Evolutionary conservation across 106 monocot genomes (phyloP), one percentile per base, ranked within the genome.

Genomic region (Dendrobium catenatum): DNA sequence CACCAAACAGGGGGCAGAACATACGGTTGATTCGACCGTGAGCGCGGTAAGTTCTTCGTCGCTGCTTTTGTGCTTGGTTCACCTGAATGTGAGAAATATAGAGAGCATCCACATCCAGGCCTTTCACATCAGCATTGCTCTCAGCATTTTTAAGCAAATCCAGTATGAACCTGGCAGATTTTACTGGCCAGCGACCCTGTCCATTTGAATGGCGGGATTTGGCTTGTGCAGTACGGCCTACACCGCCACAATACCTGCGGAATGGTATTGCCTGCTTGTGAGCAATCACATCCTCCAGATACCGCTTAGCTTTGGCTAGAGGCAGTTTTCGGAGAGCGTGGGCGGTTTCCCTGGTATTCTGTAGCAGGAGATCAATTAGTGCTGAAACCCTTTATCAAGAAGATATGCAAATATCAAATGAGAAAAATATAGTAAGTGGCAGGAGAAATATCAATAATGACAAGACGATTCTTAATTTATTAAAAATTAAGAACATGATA

Each of bases 181-280:
- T 92, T 15, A 59, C 79, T 15, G 89, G 92, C 92, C 89, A 90
- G 29, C 89, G 92, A 6, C 93, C 95, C 81, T 96, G 96, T 1
- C 96, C 96, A 82, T 93, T 96, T n/a, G 95, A 85, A 16, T 93
- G 95, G 40, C 93, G 91, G 13, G 77, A 70, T 80, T 96, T 96
- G 9, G 89, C 95, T 76, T 96, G 95, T 47, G 91, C 95, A 7
- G 95, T 93, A 43, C 93, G 93, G 0, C 95, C 95, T 5, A 93
- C 95, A 75, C 95, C 95, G 9, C 95, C 4, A 61, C 95, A 96
- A 58, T 84, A 96, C 76, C 95, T 91, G 24, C 91, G 79, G 81
- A 96, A 96, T 15, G 95, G 95, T 17, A 96, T 96, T 6, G 95
- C 95, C 73, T 96, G 95, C 85, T 96, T 96, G 80, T 96, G 95